Evolutionary conservation across 176 grass and related monocot species (phyloP).

Genomic region (Rhynchospora tenuis): DNA sequence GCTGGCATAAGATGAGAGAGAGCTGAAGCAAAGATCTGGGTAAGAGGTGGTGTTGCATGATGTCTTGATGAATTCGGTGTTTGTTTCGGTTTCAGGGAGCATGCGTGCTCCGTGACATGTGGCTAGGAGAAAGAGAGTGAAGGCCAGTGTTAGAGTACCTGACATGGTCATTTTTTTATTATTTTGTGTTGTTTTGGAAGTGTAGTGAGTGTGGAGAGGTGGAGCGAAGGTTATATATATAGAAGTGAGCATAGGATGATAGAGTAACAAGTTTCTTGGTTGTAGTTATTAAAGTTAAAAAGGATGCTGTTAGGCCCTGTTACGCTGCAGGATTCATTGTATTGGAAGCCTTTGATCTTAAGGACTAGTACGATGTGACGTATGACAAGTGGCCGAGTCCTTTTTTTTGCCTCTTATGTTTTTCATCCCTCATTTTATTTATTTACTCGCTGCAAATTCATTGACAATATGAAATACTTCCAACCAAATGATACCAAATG

Average conservation of each 20-base stretch:
- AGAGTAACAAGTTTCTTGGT: not conserved
- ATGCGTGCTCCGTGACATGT: not conserved
- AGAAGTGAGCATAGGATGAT: not conserved
- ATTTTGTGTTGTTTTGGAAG: not conserved
- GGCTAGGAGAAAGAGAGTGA: conserved; percentile 3
- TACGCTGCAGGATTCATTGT: not conserved
- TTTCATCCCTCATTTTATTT: not conserved
- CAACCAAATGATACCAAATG: too few species aligned
- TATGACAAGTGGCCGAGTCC: not conserved
- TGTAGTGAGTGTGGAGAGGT: not conserved
- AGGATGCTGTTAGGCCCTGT: not conserved
- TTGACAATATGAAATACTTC: too few species aligned
- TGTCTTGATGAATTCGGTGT: conserved; percentile 21
- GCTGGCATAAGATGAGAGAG: conserved; percentile 20
- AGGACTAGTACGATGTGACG: not conserved
- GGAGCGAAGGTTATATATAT: not conserved
- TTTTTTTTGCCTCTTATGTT: not conserved
- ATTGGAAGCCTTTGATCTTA: not conserved
- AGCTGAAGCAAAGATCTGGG: conserved; percentile 29
- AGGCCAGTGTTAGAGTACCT: not conserved
- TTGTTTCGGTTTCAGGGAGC: not conserved
- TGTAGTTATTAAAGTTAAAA: not conserved
- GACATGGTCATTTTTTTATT: conserved; percentile 4
- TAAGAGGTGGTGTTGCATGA: conserved; percentile 25
- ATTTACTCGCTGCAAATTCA: too few species aligned